Base-by-base conservation (phyloP, 768 basidiomycete genomes). In the Tulasnella sp. region DNA sequence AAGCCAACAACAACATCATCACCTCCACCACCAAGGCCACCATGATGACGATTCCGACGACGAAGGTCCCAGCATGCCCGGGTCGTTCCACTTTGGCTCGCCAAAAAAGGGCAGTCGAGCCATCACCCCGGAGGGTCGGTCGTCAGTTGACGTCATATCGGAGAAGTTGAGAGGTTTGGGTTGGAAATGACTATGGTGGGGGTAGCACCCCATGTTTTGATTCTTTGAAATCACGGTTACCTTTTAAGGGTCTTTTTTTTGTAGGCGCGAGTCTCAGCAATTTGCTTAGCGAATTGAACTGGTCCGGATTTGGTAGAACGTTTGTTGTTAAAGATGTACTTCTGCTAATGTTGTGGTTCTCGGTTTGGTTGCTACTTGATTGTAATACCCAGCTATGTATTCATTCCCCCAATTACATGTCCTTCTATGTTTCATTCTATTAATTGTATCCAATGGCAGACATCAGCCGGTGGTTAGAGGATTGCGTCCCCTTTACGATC, bases 31-130 rank as follows among this genome's bases (percentile, higher is more conserved):
- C 7, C 24, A 27, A 4, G 58, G 72, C 9, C 38, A 58, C 7
- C 24, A 27, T n/a, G 58, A 71, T 36, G 71, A 72, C 71, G 71
- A 74, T 27, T 38, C 52, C 19, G 78, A 79, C 36, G 40, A 44
- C 31, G 40, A 79, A n/a, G 42, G 39, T 21, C 42, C 68, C 12
- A 72, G 77, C 71, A 80, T 80, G 80, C 80, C 80, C 56, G 80
- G 80, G 38, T 80, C 80, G 44, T 80, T 80, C 80, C 71, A 80
- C 77, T 68, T 78, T 44, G 80, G 80, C 1, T 48, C 68, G 10
- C 48, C 80, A 24, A 71, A 74, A 52, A 21, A 52, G 52, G 52
- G 52, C 3, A 12, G 52, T 52, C 52, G 52, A 52, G 21, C 52
- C 1, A n/a, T 52, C 6, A 52, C 52, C 9, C 52, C 52, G 52